A percentile compares a stretch with the other conserved stretches of the same genome.
phyloP scores from a whole-genome alignment of 805 yeast genomes.

The Candida railenensis region DNA sequence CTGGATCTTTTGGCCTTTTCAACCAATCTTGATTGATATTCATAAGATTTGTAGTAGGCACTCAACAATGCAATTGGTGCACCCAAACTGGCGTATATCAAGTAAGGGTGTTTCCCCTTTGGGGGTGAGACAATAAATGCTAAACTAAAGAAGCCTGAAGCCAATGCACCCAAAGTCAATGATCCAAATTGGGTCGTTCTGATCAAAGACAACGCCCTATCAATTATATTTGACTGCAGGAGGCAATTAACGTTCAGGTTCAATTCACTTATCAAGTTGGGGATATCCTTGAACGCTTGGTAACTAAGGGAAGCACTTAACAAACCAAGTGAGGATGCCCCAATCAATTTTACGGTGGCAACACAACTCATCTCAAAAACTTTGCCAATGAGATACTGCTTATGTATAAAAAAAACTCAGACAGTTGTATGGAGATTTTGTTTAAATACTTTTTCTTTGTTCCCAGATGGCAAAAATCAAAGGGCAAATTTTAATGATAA shows the following conservation, averaged over 20 bases:
- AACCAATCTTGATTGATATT: background rate
- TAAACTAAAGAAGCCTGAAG: slow-evolving; percentile 50
- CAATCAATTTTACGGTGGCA: slow-evolving; percentile 53
- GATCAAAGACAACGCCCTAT: slow-evolving; percentile 12
- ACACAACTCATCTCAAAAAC: slow-evolving; percentile 27
- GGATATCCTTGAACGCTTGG: slow-evolving; percentile 33
- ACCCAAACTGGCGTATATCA: slow-evolving; percentile 63
- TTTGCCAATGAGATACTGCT: too few relatives aligned
- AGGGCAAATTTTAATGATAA: background rate
- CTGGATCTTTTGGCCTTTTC: background rate
- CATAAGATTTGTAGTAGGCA: slow-evolving; percentile 2
- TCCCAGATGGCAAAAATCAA: background rate
- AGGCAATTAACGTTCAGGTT: slow-evolving; percentile 17
- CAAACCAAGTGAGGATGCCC: slow-evolving; percentile 68
- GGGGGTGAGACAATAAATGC: slow-evolving; percentile 59
- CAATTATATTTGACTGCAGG: slow-evolving; percentile 15
- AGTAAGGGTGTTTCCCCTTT: slow-evolving; percentile 67
- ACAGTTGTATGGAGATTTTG: background rate
- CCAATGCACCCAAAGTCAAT: slow-evolving; percentile 43
- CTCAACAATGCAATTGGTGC: slow-evolving; percentile 42
- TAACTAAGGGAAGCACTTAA: slow-evolving; percentile 52
- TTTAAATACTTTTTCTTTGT: background rate
- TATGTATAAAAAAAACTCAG: background rate
- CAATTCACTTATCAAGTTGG: slow-evolving; percentile 26
- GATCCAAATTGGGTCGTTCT: slow-evolving; percentile 21